Evolutionary conservation across 345 rosid genomes (phyloP).

Genomic region (Rhodomyrtus tomentosa): DNA sequence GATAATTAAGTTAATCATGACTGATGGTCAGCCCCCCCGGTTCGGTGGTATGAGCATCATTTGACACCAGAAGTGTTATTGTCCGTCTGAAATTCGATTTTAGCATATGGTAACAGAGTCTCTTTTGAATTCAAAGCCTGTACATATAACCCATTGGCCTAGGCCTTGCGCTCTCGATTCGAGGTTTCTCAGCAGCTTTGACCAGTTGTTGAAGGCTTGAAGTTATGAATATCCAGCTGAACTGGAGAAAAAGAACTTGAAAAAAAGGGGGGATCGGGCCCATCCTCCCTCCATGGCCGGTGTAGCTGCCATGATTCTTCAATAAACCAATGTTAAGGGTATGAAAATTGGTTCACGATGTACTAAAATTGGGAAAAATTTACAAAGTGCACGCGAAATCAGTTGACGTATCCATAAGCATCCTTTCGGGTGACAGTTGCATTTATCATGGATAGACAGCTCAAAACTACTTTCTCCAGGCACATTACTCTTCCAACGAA

Average conservation of each 20-base stretch:
- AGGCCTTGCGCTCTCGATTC: not conserved
- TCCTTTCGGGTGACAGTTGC: not conserved
- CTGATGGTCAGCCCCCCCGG: not conserved
- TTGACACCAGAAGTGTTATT: not conserved
- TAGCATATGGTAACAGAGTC: not conserved
- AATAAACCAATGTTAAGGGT: not conserved
- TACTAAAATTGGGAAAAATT: not conserved
- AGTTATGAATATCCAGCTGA: not conserved
- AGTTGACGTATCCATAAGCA: not conserved
- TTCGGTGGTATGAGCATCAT: not conserved
- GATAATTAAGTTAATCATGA: not conserved
- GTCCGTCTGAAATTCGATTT: not conserved
- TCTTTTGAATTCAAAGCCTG: not conserved
- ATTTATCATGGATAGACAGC: not conserved
- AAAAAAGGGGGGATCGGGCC: not conserved
- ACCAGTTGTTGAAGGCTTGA: not conserved
- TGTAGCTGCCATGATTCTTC: not conserved
- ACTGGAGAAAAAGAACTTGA: not conserved
- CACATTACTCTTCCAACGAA: not conserved
- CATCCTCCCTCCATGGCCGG: not conserved
- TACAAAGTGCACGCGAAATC: not conserved
- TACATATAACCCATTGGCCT: not conserved
- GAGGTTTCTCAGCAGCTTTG: not conserved
- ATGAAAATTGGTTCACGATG: not conserved
- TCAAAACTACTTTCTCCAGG: not conserved